Evolutionary conservation across 306 rosid species (phyloP).

Genomic region (Hippophae rhamnoides): DNA sequence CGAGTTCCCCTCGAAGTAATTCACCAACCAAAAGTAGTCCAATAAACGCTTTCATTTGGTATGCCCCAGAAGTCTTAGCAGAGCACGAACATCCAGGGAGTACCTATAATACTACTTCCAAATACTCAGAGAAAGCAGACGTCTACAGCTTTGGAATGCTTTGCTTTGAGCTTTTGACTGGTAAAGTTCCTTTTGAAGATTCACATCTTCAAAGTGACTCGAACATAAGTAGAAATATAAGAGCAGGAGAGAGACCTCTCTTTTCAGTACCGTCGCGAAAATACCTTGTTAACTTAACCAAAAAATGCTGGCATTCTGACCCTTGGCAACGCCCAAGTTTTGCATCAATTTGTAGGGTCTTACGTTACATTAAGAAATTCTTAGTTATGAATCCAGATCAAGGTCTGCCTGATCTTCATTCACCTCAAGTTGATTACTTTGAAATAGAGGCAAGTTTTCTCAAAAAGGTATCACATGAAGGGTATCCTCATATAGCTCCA

Average conservation of each 20-base stretch:
- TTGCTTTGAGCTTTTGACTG: constrained; percentile 76
- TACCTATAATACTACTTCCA: constrained; percentile 8
- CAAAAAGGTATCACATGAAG: constrained; percentile 29
- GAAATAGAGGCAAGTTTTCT: constrained; percentile 55
- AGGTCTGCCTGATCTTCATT: constrained; percentile 34
- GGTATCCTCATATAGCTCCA: constrained; percentile 13
- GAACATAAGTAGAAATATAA: constrained; percentile 47
- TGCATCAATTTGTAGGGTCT: constrained; percentile 76
- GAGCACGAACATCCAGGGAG: constrained; percentile 41
- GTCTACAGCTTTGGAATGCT: constrained; percentile 87
- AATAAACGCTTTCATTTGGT: constrained; percentile 52
- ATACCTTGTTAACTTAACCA: constrained; percentile 65
- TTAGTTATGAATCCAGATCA: constrained; percentile 53
- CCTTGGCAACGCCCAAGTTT: constrained; percentile 63
- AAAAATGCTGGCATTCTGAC: constrained; percentile 80
- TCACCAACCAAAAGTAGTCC: constrained; percentile 24
- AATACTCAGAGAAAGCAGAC: constrained; percentile 73
- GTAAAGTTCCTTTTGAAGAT: constrained; percentile 85
- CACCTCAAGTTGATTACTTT: constrained; percentile 53
- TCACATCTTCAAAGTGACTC: constrained; percentile 58
- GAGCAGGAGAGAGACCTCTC: constrained; percentile 87
- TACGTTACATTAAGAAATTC: constrained; percentile 68
- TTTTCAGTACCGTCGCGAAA: constrained; percentile 76
- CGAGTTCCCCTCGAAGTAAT: constrained; percentile 8
- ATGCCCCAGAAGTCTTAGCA: constrained; percentile 73